These are phyloP conservation scores for Fusarium longipes DNA, from an alignment of 2,329 filamentous ascomycete genomes.

Conservation along the genomic window DNA sequence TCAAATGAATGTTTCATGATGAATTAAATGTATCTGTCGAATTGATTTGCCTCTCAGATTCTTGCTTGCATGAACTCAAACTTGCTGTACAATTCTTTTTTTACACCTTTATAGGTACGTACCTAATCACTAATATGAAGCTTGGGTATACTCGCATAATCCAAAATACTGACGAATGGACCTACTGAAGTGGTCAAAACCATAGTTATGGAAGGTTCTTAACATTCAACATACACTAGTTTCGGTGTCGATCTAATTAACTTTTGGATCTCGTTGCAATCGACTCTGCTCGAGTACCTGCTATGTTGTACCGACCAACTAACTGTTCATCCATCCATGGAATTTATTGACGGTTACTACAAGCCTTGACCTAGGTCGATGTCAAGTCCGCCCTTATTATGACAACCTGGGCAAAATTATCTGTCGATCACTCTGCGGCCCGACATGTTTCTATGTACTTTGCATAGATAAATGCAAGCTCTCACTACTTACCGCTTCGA, in stretches of 20 bases:
- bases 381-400: slow-evolving; percentile 31
- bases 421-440: slow-evolving; percentile 26
- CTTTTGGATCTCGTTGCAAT: slow-evolving; percentile 15
- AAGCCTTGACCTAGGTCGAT: slow-evolving; percentile 21
- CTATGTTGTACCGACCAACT: not conserved
- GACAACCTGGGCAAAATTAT: slow-evolving; percentile 25
- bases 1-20: slow-evolving; percentile 33
- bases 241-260: slow-evolving; percentile 12
- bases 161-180: not conserved
- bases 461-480: not conserved
- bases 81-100: too few species aligned
- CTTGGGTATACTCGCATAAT: not conserved
- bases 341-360: slow-evolving; percentile 15
- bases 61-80: slow-evolving; percentile 20
- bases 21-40: slow-evolving; percentile 11
- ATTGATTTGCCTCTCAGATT: slow-evolving; percentile 13
- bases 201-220: too few species aligned
- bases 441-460: slow-evolving; percentile 13
- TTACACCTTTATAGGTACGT: too few species aligned
- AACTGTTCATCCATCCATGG: not conserved
- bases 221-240: not conserved
- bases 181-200: too few species aligned
- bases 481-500: not conserved
- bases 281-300: slow-evolving; percentile 9
- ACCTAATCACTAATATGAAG: slow-evolving; percentile 11